Conservation (phyloP, 768 basidiomycete species). For the Tephrocybe sp. region DNA sequence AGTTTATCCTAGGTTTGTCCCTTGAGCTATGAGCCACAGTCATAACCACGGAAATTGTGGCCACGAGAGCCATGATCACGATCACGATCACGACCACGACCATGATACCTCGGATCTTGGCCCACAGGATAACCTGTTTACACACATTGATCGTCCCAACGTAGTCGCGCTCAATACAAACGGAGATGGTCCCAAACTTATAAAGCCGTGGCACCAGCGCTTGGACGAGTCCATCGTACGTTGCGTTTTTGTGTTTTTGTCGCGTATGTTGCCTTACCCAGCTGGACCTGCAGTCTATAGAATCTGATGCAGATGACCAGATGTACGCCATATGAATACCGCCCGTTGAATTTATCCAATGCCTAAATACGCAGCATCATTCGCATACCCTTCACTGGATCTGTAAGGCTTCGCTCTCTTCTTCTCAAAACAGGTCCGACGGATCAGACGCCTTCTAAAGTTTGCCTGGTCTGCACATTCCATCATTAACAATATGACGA, state of each 20-base stretch:
- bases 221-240: slow-evolving; percentile 67
- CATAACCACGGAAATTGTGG: slow-evolving; percentile 51
- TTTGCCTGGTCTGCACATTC: slow-evolving; percentile 56
- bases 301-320: slow-evolving; percentile 92
- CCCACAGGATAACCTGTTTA: slow-evolving; percentile 69
- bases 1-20: no score
- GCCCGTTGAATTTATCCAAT: neutral
- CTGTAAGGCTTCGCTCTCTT: slow-evolving; percentile 79
- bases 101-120: slow-evolving; percentile 53
- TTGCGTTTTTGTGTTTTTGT: slow-evolving; percentile 3
- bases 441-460: slow-evolving; percentile 71
- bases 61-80: slow-evolving; percentile 52
- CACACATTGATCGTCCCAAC: slow-evolving; percentile 75
- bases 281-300: slow-evolving; percentile 53
- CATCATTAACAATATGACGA: neutral
- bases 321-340: slow-evolving; percentile 43
- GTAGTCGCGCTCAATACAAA: slow-evolving; percentile 76
- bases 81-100: slow-evolving; percentile 57
- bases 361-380: slow-evolving; percentile 52
- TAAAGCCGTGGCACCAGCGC: slow-evolving; percentile 88
- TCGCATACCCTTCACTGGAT: slow-evolving; percentile 84
- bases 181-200: slow-evolving; percentile 50
- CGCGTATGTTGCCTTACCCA: slow-evolving; percentile 2
- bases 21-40: slow-evolving; percentile 49
- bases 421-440: slow-evolving; percentile 83